Evolutionary conservation across 2,329 filamentous ascomycete genomes (phyloP), one percentile per base, ranked within the genome.

Genomic region (Penicillium vulpinum): DNA sequence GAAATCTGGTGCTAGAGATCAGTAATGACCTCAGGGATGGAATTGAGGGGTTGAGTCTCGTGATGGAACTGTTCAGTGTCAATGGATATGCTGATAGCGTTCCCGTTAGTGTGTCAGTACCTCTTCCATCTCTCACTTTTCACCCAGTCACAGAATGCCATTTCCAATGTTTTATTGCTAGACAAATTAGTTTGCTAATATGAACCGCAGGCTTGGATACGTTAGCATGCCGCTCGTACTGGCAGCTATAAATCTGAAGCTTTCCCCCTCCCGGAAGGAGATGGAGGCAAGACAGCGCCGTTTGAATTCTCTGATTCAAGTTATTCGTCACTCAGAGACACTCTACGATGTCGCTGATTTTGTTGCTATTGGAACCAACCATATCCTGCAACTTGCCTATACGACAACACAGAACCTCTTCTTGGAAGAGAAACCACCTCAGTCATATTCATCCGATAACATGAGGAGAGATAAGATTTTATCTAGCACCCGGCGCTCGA

Each of bases 31-130:
- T 82, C 3, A 75, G 79, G 47, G 74, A 78, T 21, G 78, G 78
- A 2, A 75, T 78, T 9, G 73, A 71, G 4, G 76, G 78, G 0
- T 72, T 81, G 7, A 81, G 77, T 0, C 72, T 76, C 54, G 78
- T 78, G 11, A 71, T 82, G 40, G 80, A 80, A 39, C 77, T 80
- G 52, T 75, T 83, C 5, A 75, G 80, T 4, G 71, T 77, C 13
- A 73, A 77, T n/a, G 74, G 74, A 2, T 72, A 80, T 2, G 77
- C 74, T 6, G 74, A 78, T 7, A 80, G 75, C 70, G 66, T 82
- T 0, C 80, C 80, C 4, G 77, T 82, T 13, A 80, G 77, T 58
- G 78, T 79, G 77, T 80, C 65, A 63, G 77, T 74, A 9, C 24
- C 13, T 29, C 6, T 15, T 10, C 58, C n/a, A 36, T 18, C 16